A percentile compares a stretch with the other conserved stretches of the same genome.
These are phyloP conservation scores for Calonectria honghensis DNA, from an alignment of 2,329 filamentous ascomycete species.

Conservation along the genomic window DNA sequence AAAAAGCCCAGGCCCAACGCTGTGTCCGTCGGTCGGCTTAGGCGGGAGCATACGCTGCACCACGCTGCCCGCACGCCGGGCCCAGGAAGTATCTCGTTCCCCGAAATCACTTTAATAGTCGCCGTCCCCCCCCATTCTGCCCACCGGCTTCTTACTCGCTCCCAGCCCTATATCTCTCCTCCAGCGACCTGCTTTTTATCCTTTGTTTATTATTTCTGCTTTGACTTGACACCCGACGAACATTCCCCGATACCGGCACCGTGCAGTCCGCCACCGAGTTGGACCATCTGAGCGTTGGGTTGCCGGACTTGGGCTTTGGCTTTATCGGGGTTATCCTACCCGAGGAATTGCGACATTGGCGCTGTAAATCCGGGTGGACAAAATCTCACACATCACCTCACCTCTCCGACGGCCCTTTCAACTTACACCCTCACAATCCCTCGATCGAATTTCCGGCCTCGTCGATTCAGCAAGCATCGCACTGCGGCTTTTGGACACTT, in stretches of 20 bases:
- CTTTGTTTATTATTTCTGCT: not conserved
- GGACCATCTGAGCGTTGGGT: slow-evolving; percentile 13
- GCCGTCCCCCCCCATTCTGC: not conserved
- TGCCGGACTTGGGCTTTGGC: slow-evolving; percentile 20
- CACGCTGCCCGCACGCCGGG: slow-evolving; percentile 1
- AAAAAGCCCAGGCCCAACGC: slow-evolving; percentile 41
- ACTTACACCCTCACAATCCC: not conserved
- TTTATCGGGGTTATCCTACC: slow-evolving; percentile 17
- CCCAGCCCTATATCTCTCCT: not conserved
- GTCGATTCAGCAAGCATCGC: slow-evolving; percentile 6
- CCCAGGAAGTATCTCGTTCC: not conserved
- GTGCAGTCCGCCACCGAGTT: not conserved
- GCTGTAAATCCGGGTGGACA: slow-evolving; percentile 3
- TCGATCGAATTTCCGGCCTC: not conserved
- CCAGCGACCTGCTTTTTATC: not conserved
- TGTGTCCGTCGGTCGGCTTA: slow-evolving; percentile 38
- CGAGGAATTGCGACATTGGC: slow-evolving; percentile 23
- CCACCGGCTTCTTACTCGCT: not conserved
- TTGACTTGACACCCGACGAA: not conserved
- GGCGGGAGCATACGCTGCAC: slow-evolving; percentile 42
- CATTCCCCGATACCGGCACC: slow-evolving; percentile 7
- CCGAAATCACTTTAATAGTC: slow-evolving; percentile 25
- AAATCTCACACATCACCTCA: slow-evolving; percentile 20
- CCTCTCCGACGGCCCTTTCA: not conserved
- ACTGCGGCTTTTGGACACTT: not conserved